phyloP scores from a whole-genome alignment of 2,329 filamentous ascomycete genomes.

The Aspergillus terreus region DNA sequence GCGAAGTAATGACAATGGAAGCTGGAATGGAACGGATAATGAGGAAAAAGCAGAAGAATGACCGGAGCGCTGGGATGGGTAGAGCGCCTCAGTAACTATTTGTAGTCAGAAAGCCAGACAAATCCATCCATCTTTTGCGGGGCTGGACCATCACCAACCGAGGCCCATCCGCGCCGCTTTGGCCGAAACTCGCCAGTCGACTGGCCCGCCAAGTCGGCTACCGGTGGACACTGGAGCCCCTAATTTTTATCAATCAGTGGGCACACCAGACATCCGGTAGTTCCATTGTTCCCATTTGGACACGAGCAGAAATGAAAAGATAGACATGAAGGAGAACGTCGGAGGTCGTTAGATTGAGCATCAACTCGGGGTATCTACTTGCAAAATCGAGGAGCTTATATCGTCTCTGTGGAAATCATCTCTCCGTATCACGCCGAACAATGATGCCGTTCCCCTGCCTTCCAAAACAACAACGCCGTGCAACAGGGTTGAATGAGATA shows the following conservation, averaged over 20 bases:
- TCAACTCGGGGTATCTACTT: constrained; percentile 50
- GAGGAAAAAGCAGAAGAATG: neutral
- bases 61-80: neutral
- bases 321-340: constrained; percentile 6
- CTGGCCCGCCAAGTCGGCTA: constrained; percentile 7
- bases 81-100: neutral
- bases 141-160: constrained; percentile 10
- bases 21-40: neutral
- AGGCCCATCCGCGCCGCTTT: constrained; percentile 5
- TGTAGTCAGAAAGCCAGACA: neutral
- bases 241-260: constrained; percentile 2
- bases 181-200: neutral
- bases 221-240: neutral
- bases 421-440: constrained; percentile 39
- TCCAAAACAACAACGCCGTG: constrained; percentile 31
- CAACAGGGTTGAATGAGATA: constrained; percentile 20
- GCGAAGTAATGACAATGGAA: neutral
- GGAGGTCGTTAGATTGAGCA: constrained; percentile 43
- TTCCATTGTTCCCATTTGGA: neutral
- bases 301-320: neutral
- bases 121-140: constrained; percentile 7
- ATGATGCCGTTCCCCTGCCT: constrained; percentile 38
- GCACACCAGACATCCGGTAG: neutral
- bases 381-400: constrained; percentile 46
- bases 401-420: constrained; percentile 31